phyloP scores from a whole-genome alignment of 2,329 filamentous ascomycete genomes.

The Alternaria hordeiaustralica region DNA sequence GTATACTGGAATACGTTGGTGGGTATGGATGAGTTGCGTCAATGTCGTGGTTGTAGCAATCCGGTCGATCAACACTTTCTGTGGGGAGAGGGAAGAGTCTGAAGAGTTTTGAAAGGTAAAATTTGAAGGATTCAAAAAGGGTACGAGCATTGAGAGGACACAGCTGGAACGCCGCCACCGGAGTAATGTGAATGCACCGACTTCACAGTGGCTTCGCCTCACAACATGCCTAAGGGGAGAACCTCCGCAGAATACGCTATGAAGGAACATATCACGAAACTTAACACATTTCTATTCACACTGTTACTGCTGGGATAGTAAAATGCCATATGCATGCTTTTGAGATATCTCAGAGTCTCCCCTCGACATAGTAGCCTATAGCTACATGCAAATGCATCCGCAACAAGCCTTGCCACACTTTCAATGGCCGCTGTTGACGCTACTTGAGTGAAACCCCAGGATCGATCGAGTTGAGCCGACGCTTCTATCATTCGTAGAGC shows the following conservation, averaged over 20 bases:
- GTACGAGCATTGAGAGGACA: not conserved
- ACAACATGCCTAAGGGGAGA: rapidly evolving
- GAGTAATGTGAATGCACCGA: not conserved
- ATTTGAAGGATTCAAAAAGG: rapidly evolving
- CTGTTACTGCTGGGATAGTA: rapidly evolving
- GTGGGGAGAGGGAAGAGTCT: not conserved
- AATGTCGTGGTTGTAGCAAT: not conserved
- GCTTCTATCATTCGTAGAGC: not conserved
- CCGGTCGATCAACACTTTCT: not conserved
- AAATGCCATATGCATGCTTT: not conserved
- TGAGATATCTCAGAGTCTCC: not conserved
- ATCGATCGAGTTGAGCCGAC: not conserved
- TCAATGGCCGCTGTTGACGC: not conserved
- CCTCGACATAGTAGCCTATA: not conserved
- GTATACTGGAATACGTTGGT: rapidly evolving
- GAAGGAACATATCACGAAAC: not conserved
- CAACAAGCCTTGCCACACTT: not conserved
- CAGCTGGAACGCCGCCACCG: not conserved
- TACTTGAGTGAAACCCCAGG: not conserved
- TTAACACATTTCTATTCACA: not conserved
- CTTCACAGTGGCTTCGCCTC: not conserved
- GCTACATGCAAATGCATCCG: not conserved
- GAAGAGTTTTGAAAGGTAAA: not conserved
- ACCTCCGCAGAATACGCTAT: not conserved
- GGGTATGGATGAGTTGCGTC: not conserved